Evolutionary conservation across 1,139 yeast genomes (phyloP).

Genomic region (Yarrowia galli): DNA sequence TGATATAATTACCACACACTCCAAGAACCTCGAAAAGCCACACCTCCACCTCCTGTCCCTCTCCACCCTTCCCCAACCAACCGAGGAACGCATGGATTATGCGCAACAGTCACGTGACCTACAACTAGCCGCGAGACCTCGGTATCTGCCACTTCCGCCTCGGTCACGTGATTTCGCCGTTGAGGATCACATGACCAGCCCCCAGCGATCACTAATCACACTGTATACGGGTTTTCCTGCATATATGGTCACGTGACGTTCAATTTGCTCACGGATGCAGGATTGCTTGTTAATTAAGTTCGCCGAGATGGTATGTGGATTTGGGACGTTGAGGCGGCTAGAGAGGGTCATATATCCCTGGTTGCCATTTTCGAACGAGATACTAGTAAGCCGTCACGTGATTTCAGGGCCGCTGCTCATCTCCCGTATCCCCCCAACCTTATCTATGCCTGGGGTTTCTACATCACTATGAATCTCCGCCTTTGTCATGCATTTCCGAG

Average conservation of each 20-base stretch:
- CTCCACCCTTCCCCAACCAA: too few species aligned
- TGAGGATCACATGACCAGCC: not conserved
- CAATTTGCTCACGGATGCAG: conserved; percentile 35
- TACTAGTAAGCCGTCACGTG: too few species aligned
- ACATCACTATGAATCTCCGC: not conserved
- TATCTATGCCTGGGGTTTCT: not conserved
- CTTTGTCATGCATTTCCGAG: conserved; percentile 19
- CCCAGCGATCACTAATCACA: not conserved
- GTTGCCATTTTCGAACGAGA: too few species aligned
- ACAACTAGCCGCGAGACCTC: too few species aligned
- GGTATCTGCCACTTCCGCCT: not conserved
- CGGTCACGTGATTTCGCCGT: not conserved
- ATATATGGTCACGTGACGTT: not conserved
- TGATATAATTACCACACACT: too few species aligned
- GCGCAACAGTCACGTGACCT: not conserved
- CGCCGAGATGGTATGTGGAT: too few species aligned
- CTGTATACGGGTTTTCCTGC: not conserved
- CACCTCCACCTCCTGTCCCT: too few species aligned
- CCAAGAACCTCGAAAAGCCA: not conserved
- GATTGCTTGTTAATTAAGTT: not conserved
- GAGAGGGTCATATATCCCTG: too few species aligned
- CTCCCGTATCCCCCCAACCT: not conserved
- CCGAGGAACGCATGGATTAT: not conserved
- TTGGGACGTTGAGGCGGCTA: too few species aligned
- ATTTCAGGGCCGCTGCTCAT: not conserved